Base-by-base conservation (phyloP, 345 rosid species). In the Gossypium raimondii region DNA sequence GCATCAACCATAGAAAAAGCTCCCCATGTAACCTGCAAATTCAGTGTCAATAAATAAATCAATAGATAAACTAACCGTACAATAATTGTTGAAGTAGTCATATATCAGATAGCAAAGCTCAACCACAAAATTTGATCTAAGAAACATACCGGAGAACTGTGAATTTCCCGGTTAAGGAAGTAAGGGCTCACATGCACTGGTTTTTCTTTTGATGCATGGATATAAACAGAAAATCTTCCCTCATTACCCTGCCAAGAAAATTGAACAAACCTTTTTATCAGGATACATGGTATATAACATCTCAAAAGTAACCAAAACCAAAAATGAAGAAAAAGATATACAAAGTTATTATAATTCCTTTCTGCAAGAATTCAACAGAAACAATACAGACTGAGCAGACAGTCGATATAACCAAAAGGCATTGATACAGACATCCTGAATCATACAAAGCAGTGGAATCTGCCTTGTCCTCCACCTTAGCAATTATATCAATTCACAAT, bases 1-100 rank as follows among this genome's bases (percentile, higher is more conserved):
- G 99, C 99, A 82, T 93, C 97, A 83, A 96, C 85, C 99, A 96
- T 96, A 17, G 98, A 90, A 44, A 96, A 92, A 80, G 86, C 90
- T 73, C 99, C 99, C 99, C 99, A 96, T 4, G 87, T 83, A 64
- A 96, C 98, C 97, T 96, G 75, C 63, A 78, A 57, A 72, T 55
- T 70, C 50, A 51, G 70, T n/a, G 18, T 66, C 29, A 66, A 45
- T 67, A 67, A 11, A 67, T 67, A 11, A 45, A 67, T 45, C 7
- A 34, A 63, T 38, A 63, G 24, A 38, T 17, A 38, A 63, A 38
- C 8, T 20, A 66, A 66, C 52, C 52, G 14, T 18, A 20, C 29
- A 66, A 44, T 18, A 20, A 44, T 66, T 44, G 52, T 66, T 66
- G 29, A 4, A 66, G 20, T 8, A 44, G n/a, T 16, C 29, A 10